These are phyloP conservation scores for Prorocentrum cordatum DNA, from an alignment of 169 alveolate genomes.

Conservation along the genomic window DNA sequence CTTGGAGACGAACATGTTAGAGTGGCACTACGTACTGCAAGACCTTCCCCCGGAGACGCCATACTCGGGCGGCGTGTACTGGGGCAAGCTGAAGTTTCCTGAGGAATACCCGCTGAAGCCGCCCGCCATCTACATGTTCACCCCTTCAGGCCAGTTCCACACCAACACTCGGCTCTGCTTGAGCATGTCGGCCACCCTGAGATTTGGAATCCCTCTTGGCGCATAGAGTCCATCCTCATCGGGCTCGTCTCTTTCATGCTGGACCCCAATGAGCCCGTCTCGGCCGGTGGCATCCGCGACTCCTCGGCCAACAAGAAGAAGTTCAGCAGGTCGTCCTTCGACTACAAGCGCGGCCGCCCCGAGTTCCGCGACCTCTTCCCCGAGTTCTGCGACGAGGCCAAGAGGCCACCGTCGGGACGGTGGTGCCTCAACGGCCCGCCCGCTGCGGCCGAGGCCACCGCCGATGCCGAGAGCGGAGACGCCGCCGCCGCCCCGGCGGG, in stretches of 20 bases:
- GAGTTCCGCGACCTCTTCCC: conserved; percentile 43
- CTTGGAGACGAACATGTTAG: conserved; percentile 4
- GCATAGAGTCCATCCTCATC: conserved; percentile 32
- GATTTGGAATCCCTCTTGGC: conserved; percentile 66
- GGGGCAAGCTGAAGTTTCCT: conserved; percentile 26
- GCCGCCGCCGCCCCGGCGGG: too few species aligned
- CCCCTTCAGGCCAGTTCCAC: conserved; percentile 28
- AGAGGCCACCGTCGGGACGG: too few species aligned
- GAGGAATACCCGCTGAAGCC: conserved; percentile 58
- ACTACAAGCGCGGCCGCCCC: not conserved
- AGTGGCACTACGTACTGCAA: conserved; percentile 45
- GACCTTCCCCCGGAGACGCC: conserved; percentile 64
- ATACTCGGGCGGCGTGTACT: conserved; percentile 32
- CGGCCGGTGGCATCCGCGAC: conserved; percentile 22
- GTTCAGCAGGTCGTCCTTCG: conserved; percentile 8
- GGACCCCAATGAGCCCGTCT: conserved; percentile 39
- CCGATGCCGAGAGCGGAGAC: too few species aligned
- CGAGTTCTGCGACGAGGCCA: conserved; percentile 18
- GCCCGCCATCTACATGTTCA: conserved; percentile 36
- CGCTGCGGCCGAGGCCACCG: too few species aligned
- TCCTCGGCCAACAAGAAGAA: conserved; percentile 15
- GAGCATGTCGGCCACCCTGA: conserved; percentile 68
- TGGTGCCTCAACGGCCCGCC: too few species aligned
- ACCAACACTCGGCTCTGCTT: conserved; percentile 31
- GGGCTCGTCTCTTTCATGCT: conserved; percentile 61